Base-by-base conservation (phyloP, 352 stramenopile species). In the Phytophthora pini region DNA sequence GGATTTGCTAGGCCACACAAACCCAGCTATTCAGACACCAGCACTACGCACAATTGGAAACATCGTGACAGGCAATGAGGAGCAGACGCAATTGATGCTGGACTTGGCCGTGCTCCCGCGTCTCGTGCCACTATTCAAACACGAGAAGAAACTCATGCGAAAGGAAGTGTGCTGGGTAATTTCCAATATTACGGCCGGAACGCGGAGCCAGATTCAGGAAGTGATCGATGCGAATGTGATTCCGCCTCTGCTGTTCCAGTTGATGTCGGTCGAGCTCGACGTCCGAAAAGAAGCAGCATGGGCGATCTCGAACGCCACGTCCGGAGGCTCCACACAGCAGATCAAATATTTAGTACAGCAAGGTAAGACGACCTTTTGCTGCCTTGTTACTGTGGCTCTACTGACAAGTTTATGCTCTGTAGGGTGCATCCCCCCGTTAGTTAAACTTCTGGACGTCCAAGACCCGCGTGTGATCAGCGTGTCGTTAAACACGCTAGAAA, bases 381-480 rank as follows among this genome's bases (percentile, higher is more conserved):
- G 31, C 10, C 10, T 36, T 8, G 10, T 36, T 13, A 36, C 31
- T 13, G 8, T 12, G 3, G 0, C 31, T 36, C 11, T 36, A 43
- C 24, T 45, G 15, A 57, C 40, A 57, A 31, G 13, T 2, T 34
- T 43, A 10, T 38, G 40, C 6, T 27, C 24, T 5, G 13, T 55
- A 89, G 83, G 97, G 52, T 99, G 97, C 72, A 99, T 99, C 64
- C 83, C 88, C 31, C 95, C 97, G n/a, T 80, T 99, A 32, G 98
- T 98, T 67, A 96, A 99, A 40, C 74, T 93, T 26, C 80, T 99
- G 10, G 88, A 89, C 1, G 93, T 97, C 20, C 87, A 90, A 22
- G 98, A 99, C 77, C 74, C 89, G 1, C 98, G 98, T 60, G 96
- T 99, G 72, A 94, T 99, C 56, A 99, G 94, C 26, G 97, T 99